phyloP scores from a whole-genome alignment of 768 basidiomycete species.

The Agrocybe praecox region DNA sequence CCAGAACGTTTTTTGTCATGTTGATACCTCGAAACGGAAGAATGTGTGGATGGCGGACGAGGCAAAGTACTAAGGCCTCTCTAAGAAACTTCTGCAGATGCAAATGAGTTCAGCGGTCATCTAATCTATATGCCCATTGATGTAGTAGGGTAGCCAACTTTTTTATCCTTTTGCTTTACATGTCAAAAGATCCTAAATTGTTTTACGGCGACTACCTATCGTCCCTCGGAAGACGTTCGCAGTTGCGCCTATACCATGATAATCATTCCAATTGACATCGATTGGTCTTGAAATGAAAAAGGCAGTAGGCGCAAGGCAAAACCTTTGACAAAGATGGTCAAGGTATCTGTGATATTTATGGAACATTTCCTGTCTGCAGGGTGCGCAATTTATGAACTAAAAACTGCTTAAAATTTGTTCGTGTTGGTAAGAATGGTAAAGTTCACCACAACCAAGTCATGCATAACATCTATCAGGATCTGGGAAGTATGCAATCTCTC shows the following conservation, averaged over 20 bases:
- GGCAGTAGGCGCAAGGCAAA: not conserved
- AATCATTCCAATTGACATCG: not conserved
- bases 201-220: not conserved
- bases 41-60: constrained; percentile 1
- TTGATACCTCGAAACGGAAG: not conserved
- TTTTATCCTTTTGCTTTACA: not conserved
- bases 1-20: not conserved
- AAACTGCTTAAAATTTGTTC: not conserved
- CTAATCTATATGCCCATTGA: not conserved
- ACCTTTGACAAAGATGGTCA: not conserved
- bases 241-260: not conserved
- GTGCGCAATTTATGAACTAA: not conserved
- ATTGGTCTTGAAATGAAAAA: not conserved
- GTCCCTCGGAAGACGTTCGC: not conserved
- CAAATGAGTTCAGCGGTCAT: not conserved
- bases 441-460: not conserved
- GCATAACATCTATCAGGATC: not conserved
- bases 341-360: not conserved
- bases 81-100: not conserved
- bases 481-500: not conserved
- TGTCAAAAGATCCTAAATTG: not conserved
- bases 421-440: not conserved
- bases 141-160: not conserved
- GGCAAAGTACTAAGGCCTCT: constrained; percentile 1
- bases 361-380: constrained; percentile 2